Evolutionary conservation across 306 rosid genomes (phyloP), one percentile per base, ranked within the genome.

Genomic region (Prunus davidiana): DNA sequence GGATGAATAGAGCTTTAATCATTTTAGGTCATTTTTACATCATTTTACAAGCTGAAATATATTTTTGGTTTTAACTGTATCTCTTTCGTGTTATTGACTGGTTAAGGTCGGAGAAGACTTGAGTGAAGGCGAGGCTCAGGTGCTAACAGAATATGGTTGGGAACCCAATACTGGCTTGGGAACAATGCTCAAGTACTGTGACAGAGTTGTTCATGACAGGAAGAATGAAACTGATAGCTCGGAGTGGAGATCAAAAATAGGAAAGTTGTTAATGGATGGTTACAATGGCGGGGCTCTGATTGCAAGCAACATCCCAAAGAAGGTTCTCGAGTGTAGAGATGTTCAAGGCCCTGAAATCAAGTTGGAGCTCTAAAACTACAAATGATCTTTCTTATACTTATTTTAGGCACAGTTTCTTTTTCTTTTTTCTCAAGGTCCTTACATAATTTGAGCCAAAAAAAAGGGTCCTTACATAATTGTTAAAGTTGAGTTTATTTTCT

Each of bases 221-320:
- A 87, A 83, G 71, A 87, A 69, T 27, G 91, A 85, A 34, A 81
- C 54, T 71, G 90, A 90, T 52, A 55, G 55, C 68, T 83, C 94
- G 2, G 97, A 94, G 80, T 91, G 98, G 97, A 87, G 89, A 73
- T 79, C 95, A 3, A 94, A 94, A 78, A 91, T 94, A 76, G 94
- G 93, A 22, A 89, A 89, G 82, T 58, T 91, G 83, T 82, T 94
- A 58, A 69, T 84, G 87, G 88, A 91, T 70, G 98, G 97, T 74
- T 87, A 82, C 57, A 80, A 81, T 54, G 87, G 97, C 2, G 97
- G 98, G 77, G 83, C 81, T 25, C 28, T 81, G 57, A 84, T 86
- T 43, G 57, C 62, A 11, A 76, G 82, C 4, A 66, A 64, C 80
- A 78, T 89, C 79, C 89, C 92, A 41, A 85, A 78, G 76, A 82